Conservation (phyloP, 225 moss, liverwort and hornwort genomes). For the Marchantia polymorpha region DNA sequence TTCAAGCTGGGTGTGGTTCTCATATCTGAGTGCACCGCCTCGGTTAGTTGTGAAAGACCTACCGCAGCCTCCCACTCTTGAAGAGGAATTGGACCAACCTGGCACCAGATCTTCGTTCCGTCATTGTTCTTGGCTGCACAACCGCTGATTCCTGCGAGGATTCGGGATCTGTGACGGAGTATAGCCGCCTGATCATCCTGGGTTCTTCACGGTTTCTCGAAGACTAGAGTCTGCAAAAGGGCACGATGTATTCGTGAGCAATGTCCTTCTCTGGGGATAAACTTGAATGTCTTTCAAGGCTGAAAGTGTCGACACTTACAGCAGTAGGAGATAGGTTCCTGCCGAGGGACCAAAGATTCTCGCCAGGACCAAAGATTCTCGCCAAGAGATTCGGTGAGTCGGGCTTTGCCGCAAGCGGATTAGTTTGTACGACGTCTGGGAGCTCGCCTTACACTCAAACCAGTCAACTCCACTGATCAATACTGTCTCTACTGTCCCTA, state of each 20-base stretch:
- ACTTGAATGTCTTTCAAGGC: constrained; percentile 17
- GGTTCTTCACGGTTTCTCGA: constrained; percentile 1
- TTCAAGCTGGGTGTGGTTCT: neutral
- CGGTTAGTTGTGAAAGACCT: neutral
- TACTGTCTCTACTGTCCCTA: neutral
- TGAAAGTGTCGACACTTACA: neutral
- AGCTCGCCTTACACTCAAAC: neutral
- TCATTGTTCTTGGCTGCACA: neutral
- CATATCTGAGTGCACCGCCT: neutral
- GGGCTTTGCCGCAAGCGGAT: constrained; percentile 2
- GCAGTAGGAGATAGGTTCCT: constrained; percentile 13
- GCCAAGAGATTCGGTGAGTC: constrained; percentile 25
- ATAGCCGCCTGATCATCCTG: constrained; percentile 18
- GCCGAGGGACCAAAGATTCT: constrained; percentile 7
- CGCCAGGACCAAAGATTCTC: constrained; percentile 6
- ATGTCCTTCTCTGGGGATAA: constrained; percentile 10
- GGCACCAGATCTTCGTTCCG: constrained; percentile 18
- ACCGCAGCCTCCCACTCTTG: constrained; percentile 1
- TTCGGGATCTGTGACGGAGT: constrained; percentile 24
- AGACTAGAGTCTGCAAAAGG: constrained; percentile 10
- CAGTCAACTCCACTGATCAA: neutral
- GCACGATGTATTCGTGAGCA: neutral
- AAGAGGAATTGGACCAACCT: constrained; percentile 13
- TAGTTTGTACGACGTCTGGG: neutral
- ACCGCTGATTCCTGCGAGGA: constrained; percentile 16